Evolutionary conservation across 2,329 filamentous ascomycete genomes (phyloP).

Genomic region (Aspergillus ochraceus): DNA sequence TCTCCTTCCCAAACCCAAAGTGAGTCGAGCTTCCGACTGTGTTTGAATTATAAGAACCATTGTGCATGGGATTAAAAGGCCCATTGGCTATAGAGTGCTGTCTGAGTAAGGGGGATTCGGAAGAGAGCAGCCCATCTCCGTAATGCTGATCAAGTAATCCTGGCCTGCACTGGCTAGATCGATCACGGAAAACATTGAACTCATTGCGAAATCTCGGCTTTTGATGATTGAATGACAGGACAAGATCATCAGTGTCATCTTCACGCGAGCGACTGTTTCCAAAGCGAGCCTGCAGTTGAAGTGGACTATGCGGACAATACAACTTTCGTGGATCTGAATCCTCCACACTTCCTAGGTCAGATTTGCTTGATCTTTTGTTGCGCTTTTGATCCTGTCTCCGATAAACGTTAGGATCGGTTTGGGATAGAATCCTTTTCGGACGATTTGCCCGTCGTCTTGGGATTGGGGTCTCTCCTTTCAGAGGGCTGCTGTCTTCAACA

Average conservation of each 20-base stretch:
- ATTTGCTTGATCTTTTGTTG: constrained; percentile 16
- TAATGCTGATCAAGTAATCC: constrained; percentile 11
- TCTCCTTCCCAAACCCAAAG: constrained; percentile 33
- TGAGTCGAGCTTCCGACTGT: constrained; percentile 12
- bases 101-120: constrained; percentile 24
- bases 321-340: constrained; percentile 17
- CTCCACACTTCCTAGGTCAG: constrained; percentile 3
- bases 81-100: constrained; percentile 6
- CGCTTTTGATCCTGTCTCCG: constrained; percentile 29
- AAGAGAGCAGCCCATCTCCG: constrained; percentile 10
- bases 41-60: constrained; percentile 14
- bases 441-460: constrained; percentile 36
- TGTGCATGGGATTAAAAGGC: constrained; percentile 15
- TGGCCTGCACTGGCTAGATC: constrained; percentile 11
- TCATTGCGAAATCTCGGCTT: constrained; percentile 29
- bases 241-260: constrained; percentile 35
- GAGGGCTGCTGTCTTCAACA: constrained; percentile 48
- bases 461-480: constrained; percentile 47
- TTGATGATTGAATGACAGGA: constrained; percentile 30
- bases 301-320: constrained; percentile 22
- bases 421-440: constrained; percentile 33
- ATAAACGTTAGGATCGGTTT: constrained; percentile 34
- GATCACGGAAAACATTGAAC: constrained; percentile 42
- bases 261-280: constrained; percentile 21
- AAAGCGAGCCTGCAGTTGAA: constrained; percentile 17